phyloP scores from a whole-genome alignment of 257 asterid genomes.

The Jaltomata sinuosa region DNA sequence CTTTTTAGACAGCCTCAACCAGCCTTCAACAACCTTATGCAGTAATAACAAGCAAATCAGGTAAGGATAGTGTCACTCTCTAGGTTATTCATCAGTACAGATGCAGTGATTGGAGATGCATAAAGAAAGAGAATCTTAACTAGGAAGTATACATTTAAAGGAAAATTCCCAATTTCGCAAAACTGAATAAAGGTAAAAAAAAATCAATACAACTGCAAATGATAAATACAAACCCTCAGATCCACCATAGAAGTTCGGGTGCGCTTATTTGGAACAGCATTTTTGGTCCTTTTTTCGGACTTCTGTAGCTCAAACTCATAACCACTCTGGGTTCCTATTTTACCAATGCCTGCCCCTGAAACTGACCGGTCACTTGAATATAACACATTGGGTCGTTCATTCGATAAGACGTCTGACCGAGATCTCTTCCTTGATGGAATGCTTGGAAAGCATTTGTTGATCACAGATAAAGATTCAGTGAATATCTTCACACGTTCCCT shows the following conservation, averaged over 20 bases:
- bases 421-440: constrained; percentile 79
- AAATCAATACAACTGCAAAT: neutral
- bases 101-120: neutral
- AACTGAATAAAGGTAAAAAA: neutral
- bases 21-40: neutral
- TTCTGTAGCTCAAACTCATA: constrained; percentile 68
- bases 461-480: constrained; percentile 68
- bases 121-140: neutral
- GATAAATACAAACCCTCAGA: constrained; percentile 45
- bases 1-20: neutral
- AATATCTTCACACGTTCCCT: constrained; percentile 91
- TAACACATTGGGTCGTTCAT: constrained; percentile 55
- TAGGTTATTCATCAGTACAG: neutral
- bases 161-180: neutral
- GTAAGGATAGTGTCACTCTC: neutral
- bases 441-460: constrained; percentile 78
- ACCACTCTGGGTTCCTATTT: constrained; percentile 62
- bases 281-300: constrained; percentile 57
- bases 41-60: neutral
- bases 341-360: constrained; percentile 41
- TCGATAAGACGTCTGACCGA: constrained; percentile 56
- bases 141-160: neutral
- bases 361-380: constrained; percentile 57
- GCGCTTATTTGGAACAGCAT: constrained; percentile 69
- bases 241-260: constrained; percentile 86